Evolutionary conservation across 306 rosid genomes (phyloP), one percentile per base, ranked within the genome.

Genomic region (Lathyrus tuberosus): DNA sequence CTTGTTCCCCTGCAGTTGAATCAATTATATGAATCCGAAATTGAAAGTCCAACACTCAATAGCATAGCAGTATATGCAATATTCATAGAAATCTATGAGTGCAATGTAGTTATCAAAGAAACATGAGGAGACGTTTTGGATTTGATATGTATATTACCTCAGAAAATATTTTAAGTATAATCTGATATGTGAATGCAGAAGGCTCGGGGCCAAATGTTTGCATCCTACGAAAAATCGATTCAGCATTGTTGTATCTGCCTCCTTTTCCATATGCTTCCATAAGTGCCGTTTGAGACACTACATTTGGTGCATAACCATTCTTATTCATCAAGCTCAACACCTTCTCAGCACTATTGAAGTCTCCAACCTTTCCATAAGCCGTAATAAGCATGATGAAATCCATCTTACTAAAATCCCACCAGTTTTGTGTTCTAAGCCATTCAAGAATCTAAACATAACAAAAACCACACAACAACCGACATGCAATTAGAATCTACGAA

Each of bases 221-320:
- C 99, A 94, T 91, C 81, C 96, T 84, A 57, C 95, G 88, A 79
- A 94, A 94, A 77, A 94, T 88, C 31, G 97, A 95, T 84, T 94
- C 97, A 7, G 99, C 97, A 56, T 89, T 89, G 59, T 80, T 89
- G 76, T 79, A 88, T 67, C 76, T 80, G 18, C 95, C 80, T 53
- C 96, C 95, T 82, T 58, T 91, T 69, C 97, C 97, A 81, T 94
- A 94, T 43, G 99, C 97, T 87, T 91, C 97, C 97, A 94, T 80
- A n/a, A 94, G 95, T 76, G 99, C 94, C 69, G 96, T 94, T 52
- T 91, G 96, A 41, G 96, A 83, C 52, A 91, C 81, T 10, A 91
- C 92, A 84, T 80, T 91, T 37, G 95, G 85, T 37, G 83, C 56
- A 74, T 80, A 82, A 18, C 96, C 97, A 53, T 81, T 94, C 76